These are phyloP conservation scores for Ceratocystiopsis sp. DNA, from an alignment of 2,329 filamentous ascomycete genomes.

Conservation along the genomic window DNA sequence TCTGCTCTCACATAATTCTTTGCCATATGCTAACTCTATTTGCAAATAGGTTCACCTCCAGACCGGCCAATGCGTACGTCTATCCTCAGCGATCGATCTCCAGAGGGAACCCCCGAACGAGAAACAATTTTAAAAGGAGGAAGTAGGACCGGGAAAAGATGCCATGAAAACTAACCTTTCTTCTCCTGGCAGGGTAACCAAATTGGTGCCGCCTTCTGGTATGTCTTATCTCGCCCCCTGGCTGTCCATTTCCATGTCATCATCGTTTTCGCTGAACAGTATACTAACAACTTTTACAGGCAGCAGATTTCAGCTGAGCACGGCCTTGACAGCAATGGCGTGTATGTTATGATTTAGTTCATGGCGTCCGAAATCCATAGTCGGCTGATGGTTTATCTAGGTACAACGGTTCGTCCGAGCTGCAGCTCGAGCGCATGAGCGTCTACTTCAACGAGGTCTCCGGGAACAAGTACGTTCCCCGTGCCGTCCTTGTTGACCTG, in stretches of 20 bases:
- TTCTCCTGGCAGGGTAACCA: slow-evolving; percentile 70
- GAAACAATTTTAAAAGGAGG: slow-evolving; percentile 6
- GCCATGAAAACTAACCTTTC: slow-evolving; percentile 7
- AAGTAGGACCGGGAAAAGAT: not conserved
- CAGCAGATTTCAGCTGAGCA: slow-evolving; percentile 80
- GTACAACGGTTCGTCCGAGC: slow-evolving; percentile 95
- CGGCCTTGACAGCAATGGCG: slow-evolving; percentile 90
- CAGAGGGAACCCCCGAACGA: not conserved
- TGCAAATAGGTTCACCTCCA: slow-evolving; percentile 84
- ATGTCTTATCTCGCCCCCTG: slow-evolving; percentile 15
- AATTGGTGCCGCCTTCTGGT: slow-evolving; percentile 99
- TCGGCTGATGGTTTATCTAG: slow-evolving; percentile 23
- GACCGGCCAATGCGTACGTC: slow-evolving; percentile 93
- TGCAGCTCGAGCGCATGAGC: slow-evolving; percentile 98
- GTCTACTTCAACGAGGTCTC: slow-evolving; percentile 51
- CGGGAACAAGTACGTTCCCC: slow-evolving; percentile 97
- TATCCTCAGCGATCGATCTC: not conserved
- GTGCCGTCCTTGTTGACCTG: slow-evolving; percentile 97
- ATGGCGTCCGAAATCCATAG: no score
- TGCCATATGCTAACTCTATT: slow-evolving; percentile 10
- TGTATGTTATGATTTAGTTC: slow-evolving; percentile 44
- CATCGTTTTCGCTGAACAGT: not conserved
- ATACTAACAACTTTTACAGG: slow-evolving; percentile 22
- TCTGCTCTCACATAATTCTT: no score
- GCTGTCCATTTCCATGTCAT: not conserved